phyloP scores from a whole-genome alignment of 1,284 basidiomycete genomes.

The Cryptococcus wingfieldii region DNA sequence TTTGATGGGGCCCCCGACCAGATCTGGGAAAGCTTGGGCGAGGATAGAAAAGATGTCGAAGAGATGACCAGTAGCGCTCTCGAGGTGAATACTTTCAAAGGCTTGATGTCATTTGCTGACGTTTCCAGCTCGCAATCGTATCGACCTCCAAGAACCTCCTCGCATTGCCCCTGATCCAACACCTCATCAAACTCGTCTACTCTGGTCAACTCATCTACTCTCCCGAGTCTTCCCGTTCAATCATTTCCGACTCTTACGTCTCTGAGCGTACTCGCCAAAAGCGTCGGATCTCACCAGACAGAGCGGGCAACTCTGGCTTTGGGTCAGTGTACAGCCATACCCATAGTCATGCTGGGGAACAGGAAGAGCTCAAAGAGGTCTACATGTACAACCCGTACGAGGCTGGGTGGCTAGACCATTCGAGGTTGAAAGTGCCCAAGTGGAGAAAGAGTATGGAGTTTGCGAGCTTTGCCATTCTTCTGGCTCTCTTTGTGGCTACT shows the following conservation, averaged over 20 bases:
- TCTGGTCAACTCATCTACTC: conserved; percentile 55
- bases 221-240: conserved; percentile 59
- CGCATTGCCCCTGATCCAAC: conserved; percentile 72
- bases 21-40: conserved; percentile 62
- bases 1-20: conserved; percentile 69
- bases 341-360: neutral
- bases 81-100: conserved; percentile 56
- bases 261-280: conserved; percentile 45
- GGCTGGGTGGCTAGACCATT: conserved; percentile 74
- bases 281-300: conserved; percentile 9
- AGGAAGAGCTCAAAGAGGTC: conserved; percentile 35
- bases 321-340: neutral
- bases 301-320: neutral
- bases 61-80: conserved; percentile 66
- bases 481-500: conserved; percentile 61
- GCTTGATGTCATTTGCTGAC: neutral
- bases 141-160: conserved; percentile 74
- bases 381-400: conserved; percentile 67
- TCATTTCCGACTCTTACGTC: conserved; percentile 82
- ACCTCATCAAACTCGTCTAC: conserved; percentile 76
- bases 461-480: conserved; percentile 61
- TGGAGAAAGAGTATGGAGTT: conserved; percentile 77
- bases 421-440: conserved; percentile 70
- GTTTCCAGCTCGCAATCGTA: conserved; percentile 70
- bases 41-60: conserved; percentile 55